Base-by-base conservation (phyloP, 306 rosid genomes). In the Vachellia collinsii region DNA sequence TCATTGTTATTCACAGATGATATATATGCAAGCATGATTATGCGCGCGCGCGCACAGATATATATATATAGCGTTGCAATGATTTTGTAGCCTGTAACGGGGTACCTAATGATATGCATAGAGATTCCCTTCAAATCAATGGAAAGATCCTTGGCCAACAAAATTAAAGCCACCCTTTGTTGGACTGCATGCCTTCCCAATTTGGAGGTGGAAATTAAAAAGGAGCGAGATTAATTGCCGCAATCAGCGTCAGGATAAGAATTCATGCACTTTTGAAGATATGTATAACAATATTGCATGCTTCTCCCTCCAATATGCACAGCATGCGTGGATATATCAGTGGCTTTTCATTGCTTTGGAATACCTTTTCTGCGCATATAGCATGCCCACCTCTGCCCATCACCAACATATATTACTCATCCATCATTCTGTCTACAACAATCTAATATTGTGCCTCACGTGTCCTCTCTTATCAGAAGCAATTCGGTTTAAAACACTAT, bases 61-160 rank as follows among this genome's bases (percentile, higher is more conserved):
- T 41, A 41, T 41, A 41, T 41, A 41, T 5, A 41, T 41, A 38
- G 7, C 10, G 3, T n/a, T n/a, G 79, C 71, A 81, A 84, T 88
- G 85, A 88, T 83, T 12, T 66, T 79, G 80, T 80, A 23, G 56
- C 76, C 86, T 29, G 34, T n/a, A 46, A 43, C 73, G 86, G 84
- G 82, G 87, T 65, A 72, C 67, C 61, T 53, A 19, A 53, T 53
- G 61, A 53, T 53, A 19, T 19, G 76, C 56, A 14, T 50, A 50
- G 56, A 16, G 56, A 50, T 50, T 50, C 56, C 56, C 56, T 50
- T 50, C 56, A 14, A 50, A 50, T 50, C 56, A 50, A 50, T 14
- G 56, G 56, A 50, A 1, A 11, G 10, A 9, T 10, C 11, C 6
- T 44, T 44, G 8, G 1, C 2, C 2, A 2, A 29, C 2, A 2